Evolutionary conservation across 148 eudicot species (phyloP).

Genomic region (Heliosperma pusillum): DNA sequence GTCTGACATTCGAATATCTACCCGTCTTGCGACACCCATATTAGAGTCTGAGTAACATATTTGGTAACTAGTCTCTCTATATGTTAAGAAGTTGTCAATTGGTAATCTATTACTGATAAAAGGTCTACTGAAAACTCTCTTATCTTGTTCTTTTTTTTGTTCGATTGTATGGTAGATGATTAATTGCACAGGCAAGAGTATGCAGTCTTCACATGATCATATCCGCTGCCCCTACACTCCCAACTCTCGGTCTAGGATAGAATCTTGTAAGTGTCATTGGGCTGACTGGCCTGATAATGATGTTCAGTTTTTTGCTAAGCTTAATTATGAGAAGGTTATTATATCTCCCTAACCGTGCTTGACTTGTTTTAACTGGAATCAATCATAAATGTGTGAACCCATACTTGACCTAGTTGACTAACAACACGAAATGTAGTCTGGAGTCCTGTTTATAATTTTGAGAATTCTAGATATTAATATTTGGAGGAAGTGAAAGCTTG

Average conservation of each 20-base stretch:
- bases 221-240: neutral
- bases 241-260: neutral
- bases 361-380: neutral
- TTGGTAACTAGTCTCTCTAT: neutral
- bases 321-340: no score
- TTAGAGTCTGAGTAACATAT: no score
- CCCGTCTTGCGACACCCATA: no score
- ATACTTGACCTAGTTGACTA: neutral
- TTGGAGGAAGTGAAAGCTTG: constrained; percentile 5
- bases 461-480: neutral
- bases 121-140: neutral
- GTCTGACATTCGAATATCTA: no score
- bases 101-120: neutral
- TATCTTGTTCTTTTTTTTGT: neutral
- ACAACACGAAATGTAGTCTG: neutral
- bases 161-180: neutral
- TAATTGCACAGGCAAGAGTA: neutral
- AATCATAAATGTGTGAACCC: neutral
- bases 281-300: neutral
- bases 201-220: neutral
- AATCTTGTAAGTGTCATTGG: neutral
- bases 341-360: neutral
- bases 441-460: neutral
- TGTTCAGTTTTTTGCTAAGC: no score
- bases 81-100: constrained; percentile 4